A percentile compares a stretch with the other conserved stretches of the same genome.
These are phyloP conservation scores for Euphorbia celastroides DNA, from an alignment of 441 rosid species.

Conservation along the genomic window DNA sequence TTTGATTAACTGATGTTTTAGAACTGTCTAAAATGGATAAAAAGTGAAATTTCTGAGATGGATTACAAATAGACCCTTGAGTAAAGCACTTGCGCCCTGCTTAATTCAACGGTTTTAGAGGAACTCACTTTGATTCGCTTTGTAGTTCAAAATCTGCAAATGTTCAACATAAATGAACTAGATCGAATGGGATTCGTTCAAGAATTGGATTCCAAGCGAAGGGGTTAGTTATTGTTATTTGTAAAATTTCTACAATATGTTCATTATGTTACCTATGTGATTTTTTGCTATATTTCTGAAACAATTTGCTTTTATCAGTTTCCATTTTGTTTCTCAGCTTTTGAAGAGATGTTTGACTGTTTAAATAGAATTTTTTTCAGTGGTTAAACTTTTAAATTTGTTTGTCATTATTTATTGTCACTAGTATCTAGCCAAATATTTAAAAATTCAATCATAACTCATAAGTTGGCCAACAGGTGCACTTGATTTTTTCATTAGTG, in stretches of 20 bases:
- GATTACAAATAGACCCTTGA: neutral
- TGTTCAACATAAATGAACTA: no score
- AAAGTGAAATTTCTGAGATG: conserved; percentile 1
- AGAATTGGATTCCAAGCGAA: no score
- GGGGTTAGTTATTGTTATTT: neutral
- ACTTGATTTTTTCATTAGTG: neutral
- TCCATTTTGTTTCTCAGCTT: neutral
- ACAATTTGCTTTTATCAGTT: neutral
- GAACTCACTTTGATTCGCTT: no score
- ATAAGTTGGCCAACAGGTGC: neutral
- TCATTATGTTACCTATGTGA: no score
- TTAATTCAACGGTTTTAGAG: no score
- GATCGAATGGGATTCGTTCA: no score
- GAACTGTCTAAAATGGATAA: neutral
- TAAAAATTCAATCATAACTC: neutral
- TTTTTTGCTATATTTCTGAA: neutral
- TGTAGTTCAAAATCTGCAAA: no score
- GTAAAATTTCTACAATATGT: neutral
- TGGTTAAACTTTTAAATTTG: neutral
- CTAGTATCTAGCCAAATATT: neutral
- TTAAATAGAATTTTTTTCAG: neutral
- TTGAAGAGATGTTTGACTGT: neutral
- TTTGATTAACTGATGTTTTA: conserved; percentile 1
- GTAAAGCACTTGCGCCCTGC: neutral
- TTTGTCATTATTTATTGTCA: neutral